Percentiles rank a stretch among this genome's conserved stretches.
phyloP scores from a whole-genome alignment of 768 basidiomycete genomes.

The Cystobasidium onofrii region DNA sequence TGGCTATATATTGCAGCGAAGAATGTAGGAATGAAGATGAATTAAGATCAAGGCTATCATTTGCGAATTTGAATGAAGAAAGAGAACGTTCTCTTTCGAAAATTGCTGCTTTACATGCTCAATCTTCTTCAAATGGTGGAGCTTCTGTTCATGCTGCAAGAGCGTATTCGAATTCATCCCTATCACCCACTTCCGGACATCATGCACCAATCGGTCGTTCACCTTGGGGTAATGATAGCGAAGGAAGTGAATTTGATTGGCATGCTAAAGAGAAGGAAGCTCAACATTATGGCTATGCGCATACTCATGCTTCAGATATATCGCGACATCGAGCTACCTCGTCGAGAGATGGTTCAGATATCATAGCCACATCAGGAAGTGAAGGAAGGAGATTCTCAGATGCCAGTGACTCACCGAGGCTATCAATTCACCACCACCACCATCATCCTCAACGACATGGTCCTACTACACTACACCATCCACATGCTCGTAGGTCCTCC shows the following conservation, averaged over 20 bases:
- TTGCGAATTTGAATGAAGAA: slow-evolving; percentile 22
- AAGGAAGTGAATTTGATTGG: slow-evolving; percentile 31
- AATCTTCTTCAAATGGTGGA: background rate
- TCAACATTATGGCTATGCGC: background rate
- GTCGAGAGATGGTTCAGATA: slow-evolving; percentile 7
- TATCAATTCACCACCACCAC: background rate
- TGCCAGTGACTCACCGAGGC: background rate
- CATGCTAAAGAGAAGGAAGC: background rate
- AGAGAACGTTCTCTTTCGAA: background rate
- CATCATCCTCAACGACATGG: background rate
- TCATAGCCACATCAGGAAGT: background rate
- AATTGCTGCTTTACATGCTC: background rate
- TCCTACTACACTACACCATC: background rate
- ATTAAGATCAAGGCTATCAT: slow-evolving; percentile 8
- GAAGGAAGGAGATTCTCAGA: slow-evolving; percentile 16
- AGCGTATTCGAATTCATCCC: background rate
- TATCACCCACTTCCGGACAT: background rate
- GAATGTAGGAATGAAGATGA: slow-evolving; percentile 31
- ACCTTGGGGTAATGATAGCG: background rate
- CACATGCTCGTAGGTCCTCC: slow-evolving; percentile 1
- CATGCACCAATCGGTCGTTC: background rate
- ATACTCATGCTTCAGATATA: background rate
- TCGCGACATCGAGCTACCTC: background rate
- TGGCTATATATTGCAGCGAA: slow-evolving; percentile 21
- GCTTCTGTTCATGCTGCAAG: background rate